Conservation (phyloP, 169 alveolate genomes). For the Plasmodium blacklocki region DNA sequence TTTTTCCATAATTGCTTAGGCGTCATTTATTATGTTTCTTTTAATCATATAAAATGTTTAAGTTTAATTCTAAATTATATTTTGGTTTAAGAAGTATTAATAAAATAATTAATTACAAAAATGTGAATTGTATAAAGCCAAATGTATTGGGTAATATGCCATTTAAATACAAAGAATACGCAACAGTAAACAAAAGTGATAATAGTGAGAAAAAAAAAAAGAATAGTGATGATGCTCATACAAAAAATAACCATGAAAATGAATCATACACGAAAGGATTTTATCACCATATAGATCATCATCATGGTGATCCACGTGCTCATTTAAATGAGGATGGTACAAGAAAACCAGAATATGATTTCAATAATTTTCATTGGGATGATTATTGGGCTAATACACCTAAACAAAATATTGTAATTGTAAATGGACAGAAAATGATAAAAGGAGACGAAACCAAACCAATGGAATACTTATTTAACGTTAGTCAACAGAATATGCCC, state of each 20-base stretch:
- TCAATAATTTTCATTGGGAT: conserved; percentile 88
- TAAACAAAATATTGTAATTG: conserved; percentile 86
- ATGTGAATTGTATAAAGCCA: conserved; percentile 14
- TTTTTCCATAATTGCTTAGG: not conserved
- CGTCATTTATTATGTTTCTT: conserved; percentile 6
- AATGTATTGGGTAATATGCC: conserved; percentile 14
- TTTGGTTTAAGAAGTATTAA: conserved; percentile 65
- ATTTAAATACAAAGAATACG: conserved; percentile 34
- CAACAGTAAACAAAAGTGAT: conserved; percentile 43
- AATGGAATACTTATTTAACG: conserved; percentile 85
- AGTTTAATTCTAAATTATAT: conserved; percentile 51
- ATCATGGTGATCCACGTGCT: conserved; percentile 90
- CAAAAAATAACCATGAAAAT: conserved; percentile 22
- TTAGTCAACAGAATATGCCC: conserved; percentile 83
- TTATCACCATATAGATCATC: conserved; percentile 86
- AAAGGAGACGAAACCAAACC: conserved; percentile 89
- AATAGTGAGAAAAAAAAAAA: conserved; percentile 1
- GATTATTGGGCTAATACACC: conserved; percentile 88
- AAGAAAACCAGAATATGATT: conserved; percentile 77
- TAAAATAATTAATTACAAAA: conserved; percentile 21
- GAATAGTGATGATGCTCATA: not conserved
- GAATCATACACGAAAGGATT: conserved; percentile 67
- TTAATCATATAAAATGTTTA: conserved; percentile 38
- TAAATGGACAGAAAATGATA: conserved; percentile 89
- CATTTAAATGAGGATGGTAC: conserved; percentile 88